Evolutionary conservation across 2,329 filamentous ascomycete species (phyloP), one percentile per base, ranked within the genome.

Genomic region (Berkeleyomyces basicola): DNA sequence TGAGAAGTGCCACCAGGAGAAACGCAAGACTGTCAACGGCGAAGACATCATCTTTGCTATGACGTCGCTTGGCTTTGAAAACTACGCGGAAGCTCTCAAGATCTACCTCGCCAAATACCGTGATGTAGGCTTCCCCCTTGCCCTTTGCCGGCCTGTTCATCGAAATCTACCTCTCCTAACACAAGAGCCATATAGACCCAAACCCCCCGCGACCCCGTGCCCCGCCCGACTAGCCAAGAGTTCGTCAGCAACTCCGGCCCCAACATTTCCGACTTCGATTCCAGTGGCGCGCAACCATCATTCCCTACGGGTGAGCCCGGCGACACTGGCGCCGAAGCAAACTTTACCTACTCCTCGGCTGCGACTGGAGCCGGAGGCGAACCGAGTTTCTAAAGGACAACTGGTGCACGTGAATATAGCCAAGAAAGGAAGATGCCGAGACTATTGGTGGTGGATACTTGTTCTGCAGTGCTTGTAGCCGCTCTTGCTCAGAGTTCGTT

Each of bases 1-100:
- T 66, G 93, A 99, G 75, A 99, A 99, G 75, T 99, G 93, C 72
- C 93, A 99, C 73, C 93, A 97, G 74, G 93, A 99, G 75, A 99
- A 99, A 80, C 85, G 93, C 70, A 99, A 99, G 79, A 99, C 93
- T 0, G 93, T 99, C 68, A 99, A 99, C 71, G 93, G 93, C 68
- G 93, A 99, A 75, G 93, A 99, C 70, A 99, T 99, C 65, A 78
- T 99, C 55, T 99, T 97, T 72, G 93, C 93, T 65, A 99, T 99
- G 93, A 97, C 92, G 6, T 99, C 93, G 36, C 82, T 99, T 43
- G 93, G 93, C 0, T 99, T 99, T 74, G 93, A 99, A 75, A 99
- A 99, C 76, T 99, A 99, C 72, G 88, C 92, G 36, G 93, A 99
- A 74, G 93, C 93, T 1, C 79, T 99, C 64, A 99, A 99, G 76